Conservation (phyloP, 164 flowering plant genomes). For the Cinnamomum chago region DNA sequence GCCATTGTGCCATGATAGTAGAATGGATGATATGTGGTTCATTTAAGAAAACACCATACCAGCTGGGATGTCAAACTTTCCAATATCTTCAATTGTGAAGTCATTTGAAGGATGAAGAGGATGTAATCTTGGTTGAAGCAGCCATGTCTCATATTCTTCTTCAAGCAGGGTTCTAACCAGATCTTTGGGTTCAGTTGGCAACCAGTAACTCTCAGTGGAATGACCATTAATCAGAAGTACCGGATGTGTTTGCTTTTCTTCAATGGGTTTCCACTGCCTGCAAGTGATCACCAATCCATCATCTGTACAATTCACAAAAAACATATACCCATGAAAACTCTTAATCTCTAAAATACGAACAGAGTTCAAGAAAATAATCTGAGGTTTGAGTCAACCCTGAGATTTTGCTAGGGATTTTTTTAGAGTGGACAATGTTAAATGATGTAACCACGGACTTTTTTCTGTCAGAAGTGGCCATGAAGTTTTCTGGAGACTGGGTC, state of each 20-base stretch:
- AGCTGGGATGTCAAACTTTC: slow-evolving; percentile 54
- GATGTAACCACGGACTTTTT: background rate
- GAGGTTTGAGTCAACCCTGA: background rate
- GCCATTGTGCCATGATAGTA: no score
- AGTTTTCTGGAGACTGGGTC: background rate
- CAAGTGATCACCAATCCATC: slow-evolving; percentile 48
- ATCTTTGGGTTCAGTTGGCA: slow-evolving; percentile 61
- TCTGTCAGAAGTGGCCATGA: background rate
- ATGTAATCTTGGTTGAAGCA: slow-evolving; percentile 51
- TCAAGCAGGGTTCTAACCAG: slow-evolving; percentile 47
- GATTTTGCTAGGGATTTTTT: background rate
- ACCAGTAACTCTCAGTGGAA: slow-evolving; percentile 47
- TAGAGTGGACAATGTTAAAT: no score
- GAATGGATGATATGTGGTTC: background rate
- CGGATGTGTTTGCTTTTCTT: slow-evolving; percentile 27
- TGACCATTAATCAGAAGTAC: slow-evolving; percentile 55
- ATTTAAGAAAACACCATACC: slow-evolving; percentile 24
- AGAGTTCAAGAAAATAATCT: no score
- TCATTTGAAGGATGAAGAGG: slow-evolving; percentile 43
- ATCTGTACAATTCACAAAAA: slow-evolving; percentile 25
- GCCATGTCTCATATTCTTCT: slow-evolving; percentile 49
- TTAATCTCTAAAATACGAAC: no score
- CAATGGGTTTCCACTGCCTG: slow-evolving; percentile 24
- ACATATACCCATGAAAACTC: background rate
- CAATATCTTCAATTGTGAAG: slow-evolving; percentile 55